Conservation (phyloP, 1,284 basidiomycete species). For the Sparassis latifolia region DNA sequence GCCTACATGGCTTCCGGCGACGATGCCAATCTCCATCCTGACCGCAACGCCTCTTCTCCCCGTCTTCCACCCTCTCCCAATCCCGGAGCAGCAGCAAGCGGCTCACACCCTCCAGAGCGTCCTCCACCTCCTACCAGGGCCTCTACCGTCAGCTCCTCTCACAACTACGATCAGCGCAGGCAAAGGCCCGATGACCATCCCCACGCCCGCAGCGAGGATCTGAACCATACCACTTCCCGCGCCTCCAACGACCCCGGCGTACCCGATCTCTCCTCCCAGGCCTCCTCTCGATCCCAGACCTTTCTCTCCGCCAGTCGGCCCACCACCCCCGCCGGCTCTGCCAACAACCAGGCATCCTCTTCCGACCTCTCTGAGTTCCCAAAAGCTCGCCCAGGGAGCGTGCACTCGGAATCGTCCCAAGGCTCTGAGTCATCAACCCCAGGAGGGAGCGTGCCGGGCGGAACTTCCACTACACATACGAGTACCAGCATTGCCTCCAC, state of each 20-base stretch:
- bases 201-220: conserved; percentile 64
- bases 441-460: conserved; percentile 36
- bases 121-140: conserved; percentile 50
- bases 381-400: conserved; percentile 35
- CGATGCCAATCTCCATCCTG: conserved; percentile 16
- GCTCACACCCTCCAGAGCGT: conserved; percentile 40
- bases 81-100: conserved; percentile 15
- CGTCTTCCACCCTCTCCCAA: conserved; percentile 15
- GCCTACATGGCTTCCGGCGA: conserved; percentile 26
- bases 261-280: conserved; percentile 14
- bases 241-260: conserved; percentile 16
- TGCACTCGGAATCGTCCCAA: conserved; percentile 41
- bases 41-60: conserved; percentile 14
- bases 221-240: conserved; percentile 44
- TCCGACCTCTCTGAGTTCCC: conserved; percentile 43
- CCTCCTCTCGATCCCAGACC: conserved; percentile 34
- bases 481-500: conserved; percentile 23
- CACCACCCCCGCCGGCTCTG: conserved; percentile 45
- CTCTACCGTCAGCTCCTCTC: conserved; percentile 45
- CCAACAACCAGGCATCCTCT: conserved; percentile 39
- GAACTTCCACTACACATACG: conserved; percentile 37
- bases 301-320: conserved; percentile 47
- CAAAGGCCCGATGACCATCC: conserved; percentile 31
- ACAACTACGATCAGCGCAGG: conserved; percentile 48
- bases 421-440: conserved; percentile 40